A percentile compares a stretch with the other conserved stretches of the same genome.
Conservation (phyloP, 176 grass and related monocot species). For the Oryza meridionalis region DNA sequence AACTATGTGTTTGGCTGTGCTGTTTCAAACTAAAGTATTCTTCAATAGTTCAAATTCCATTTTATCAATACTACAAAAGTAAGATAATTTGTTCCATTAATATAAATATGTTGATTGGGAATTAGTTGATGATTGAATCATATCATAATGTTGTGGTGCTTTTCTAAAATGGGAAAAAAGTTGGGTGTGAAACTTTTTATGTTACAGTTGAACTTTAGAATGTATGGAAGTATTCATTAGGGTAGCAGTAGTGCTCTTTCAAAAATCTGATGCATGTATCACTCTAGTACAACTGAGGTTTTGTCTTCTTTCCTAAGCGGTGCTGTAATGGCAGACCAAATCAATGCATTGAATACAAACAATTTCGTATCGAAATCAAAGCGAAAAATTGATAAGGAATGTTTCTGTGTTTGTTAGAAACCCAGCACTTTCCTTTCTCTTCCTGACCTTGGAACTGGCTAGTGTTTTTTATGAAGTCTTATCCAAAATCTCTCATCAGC, state of each 20-base stretch:
- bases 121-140: constrained; percentile 20
- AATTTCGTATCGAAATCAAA: too few species aligned
- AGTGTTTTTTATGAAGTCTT: too few species aligned
- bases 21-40: neutral
- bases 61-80: neutral
- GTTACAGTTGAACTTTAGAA: neutral
- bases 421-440: neutral
- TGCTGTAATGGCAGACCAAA: neutral
- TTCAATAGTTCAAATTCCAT: neutral
- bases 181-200: neutral
- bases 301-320: neutral
- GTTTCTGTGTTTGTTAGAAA: neutral
- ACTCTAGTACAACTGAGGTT: neutral
- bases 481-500: neutral
- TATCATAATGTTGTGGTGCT: neutral
- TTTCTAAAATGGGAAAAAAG: neutral
- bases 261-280: neutral
- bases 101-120: neutral
- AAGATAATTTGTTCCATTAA: neutral
- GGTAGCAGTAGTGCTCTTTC: neutral
- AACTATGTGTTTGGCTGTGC: neutral
- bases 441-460: neutral
- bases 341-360: neutral
- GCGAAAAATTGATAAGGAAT: neutral
- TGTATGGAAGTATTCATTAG: neutral